phyloP scores from a whole-genome alignment of 345 rosid species.

The Sonneratia alba region DNA sequence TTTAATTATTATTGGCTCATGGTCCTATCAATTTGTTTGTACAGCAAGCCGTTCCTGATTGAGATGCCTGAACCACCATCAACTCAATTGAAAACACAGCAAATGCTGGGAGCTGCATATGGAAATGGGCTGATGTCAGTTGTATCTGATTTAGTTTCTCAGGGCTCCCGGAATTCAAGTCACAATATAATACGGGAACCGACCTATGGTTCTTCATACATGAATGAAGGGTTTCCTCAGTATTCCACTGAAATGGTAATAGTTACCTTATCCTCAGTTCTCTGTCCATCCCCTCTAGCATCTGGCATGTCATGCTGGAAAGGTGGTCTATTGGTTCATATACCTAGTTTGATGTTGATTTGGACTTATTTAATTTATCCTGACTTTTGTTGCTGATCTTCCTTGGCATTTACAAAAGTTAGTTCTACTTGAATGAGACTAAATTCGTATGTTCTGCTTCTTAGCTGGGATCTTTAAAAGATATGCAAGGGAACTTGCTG shows the following conservation, averaged over 20 bases:
- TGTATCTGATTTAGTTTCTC: constrained; percentile 3
- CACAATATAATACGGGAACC: not conserved
- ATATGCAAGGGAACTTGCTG: not conserved
- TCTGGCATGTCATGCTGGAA: not conserved
- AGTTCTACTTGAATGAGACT: not conserved
- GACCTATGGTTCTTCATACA: not conserved
- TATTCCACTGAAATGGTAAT: not conserved
- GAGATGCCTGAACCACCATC: not conserved
- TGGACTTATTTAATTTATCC: not conserved
- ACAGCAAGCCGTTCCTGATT: not conserved
- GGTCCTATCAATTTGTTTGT: not conserved
- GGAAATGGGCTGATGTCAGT: not conserved
- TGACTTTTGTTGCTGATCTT: not conserved
- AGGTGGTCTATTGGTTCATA: not conserved
- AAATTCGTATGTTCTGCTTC: not conserved
- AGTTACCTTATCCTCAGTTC: not conserved
- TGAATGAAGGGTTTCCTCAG: not conserved
- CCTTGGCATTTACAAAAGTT: not conserved
- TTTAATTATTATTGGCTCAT: not conserved
- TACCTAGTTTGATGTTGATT: not conserved
- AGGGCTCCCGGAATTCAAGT: not conserved
- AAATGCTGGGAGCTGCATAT: not conserved
- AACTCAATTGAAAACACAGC: not conserved
- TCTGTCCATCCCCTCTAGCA: not conserved
- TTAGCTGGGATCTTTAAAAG: not conserved